Conservation (phyloP, 768 basidiomycete genomes). For the Neoboletus magnificus region DNA sequence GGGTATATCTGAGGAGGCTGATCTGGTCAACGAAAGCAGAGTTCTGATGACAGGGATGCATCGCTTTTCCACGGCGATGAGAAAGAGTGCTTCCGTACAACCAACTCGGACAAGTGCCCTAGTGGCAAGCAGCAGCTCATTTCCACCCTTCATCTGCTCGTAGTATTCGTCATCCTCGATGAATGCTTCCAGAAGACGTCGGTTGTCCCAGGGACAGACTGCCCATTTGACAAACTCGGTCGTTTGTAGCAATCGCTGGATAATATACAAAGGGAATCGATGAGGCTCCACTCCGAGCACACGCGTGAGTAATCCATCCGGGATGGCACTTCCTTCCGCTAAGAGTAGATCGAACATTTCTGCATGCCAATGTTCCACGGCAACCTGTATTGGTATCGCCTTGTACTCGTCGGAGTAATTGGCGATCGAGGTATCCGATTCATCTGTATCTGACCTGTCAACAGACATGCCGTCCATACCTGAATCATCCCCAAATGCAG, state of each 20-base stretch:
- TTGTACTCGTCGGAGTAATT: not conserved
- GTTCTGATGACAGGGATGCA: not conserved
- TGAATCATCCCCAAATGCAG: not conserved
- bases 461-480: not conserved
- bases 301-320: not conserved
- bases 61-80: slow-evolving; percentile 4
- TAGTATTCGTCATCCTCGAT: not conserved
- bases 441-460: not conserved
- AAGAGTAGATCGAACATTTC: slow-evolving; percentile 5
- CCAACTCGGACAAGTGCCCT: not conserved
- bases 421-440: not conserved
- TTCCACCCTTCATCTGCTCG: not conserved
- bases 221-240: not conserved
- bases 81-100: not conserved
- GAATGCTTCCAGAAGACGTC: not conserved
- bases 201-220: not conserved
- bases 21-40: not conserved
- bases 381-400: not conserved
- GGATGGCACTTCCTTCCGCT: not conserved
- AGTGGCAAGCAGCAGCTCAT: not conserved
- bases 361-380: slow-evolving; percentile 2
- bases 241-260: not conserved
- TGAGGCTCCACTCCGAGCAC: not conserved
- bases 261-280: slow-evolving; percentile 1
- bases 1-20: not conserved